Percentiles rank a stretch among this genome's conserved stretches.
Evolutionary conservation across 23 red algal genomes (phyloP).

Genomic region (Agarophyton chilense): DNA sequence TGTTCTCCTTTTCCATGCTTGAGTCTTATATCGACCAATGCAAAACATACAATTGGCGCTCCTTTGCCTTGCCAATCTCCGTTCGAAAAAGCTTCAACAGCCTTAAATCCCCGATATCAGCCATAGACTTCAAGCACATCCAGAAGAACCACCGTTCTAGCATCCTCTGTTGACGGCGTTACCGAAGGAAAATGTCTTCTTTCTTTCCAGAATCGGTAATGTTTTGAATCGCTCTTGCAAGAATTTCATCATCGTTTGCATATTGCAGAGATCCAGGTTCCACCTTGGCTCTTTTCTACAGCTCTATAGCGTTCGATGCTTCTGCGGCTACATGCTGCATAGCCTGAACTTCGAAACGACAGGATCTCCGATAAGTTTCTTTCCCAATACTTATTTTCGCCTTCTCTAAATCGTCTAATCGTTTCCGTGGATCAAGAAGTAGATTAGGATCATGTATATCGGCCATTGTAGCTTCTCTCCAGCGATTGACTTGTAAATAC

Average conservation of each 20-base stretch:
- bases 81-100: conserved; percentile 45
- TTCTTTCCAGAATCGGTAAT: conserved; percentile 1
- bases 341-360: conserved; percentile 60
- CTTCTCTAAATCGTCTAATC: conserved; percentile 34
- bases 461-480: no score
- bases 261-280: conserved; percentile 35
- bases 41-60: no score
- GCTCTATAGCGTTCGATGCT: conserved; percentile 31
- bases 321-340: no score
- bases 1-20: no score
- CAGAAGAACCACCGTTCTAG: conserved; percentile 71
- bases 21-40: no score
- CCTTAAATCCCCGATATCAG: conserved; percentile 52
- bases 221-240: no score
- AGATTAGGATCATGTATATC: no score
- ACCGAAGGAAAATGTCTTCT: conserved; percentile 8
- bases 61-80: conserved; percentile 10
- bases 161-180: conserved; percentile 47
- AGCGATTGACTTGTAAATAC: no score
- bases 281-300: conserved; percentile 38
- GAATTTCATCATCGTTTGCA: conserved; percentile 36
- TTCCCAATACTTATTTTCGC: conserved; percentile 5
- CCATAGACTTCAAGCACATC: conserved; percentile 51
- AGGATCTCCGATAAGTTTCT: conserved; percentile 3
- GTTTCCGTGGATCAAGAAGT: conserved; percentile 20